Conservation (phyloP, 1,284 basidiomycete species). For the Cryptococcus deneoformans region DNA sequence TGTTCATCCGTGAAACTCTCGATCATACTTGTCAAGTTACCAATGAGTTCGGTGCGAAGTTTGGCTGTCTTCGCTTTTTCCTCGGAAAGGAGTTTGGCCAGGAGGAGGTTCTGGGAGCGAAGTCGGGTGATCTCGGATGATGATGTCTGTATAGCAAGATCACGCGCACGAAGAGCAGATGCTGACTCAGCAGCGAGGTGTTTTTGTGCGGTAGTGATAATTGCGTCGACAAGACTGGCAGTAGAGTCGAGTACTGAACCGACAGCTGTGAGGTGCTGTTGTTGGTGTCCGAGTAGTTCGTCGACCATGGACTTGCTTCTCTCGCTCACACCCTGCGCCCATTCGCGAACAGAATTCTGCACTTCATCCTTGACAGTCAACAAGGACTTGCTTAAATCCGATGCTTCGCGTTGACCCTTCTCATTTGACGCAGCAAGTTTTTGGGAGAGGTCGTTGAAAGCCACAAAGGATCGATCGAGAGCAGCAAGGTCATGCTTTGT, state of each 20-base stretch:
- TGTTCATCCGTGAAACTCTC: slow-evolving; percentile 66
- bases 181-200: slow-evolving; percentile 59
- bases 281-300: slow-evolving; percentile 42
- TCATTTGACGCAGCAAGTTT: slow-evolving; percentile 59
- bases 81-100: slow-evolving; percentile 61
- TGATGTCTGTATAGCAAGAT: slow-evolving; percentile 56
- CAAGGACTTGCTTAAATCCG: slow-evolving; percentile 46
- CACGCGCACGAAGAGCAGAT: slow-evolving; percentile 56
- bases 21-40: slow-evolving; percentile 67
- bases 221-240: slow-evolving; percentile 57
- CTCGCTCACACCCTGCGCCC: slow-evolving; percentile 32
- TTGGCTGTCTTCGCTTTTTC: slow-evolving; percentile 65
- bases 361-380: slow-evolving; percentile 32
- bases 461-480: slow-evolving; percentile 53
- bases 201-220: slow-evolving; percentile 59
- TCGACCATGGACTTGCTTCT: slow-evolving; percentile 35
- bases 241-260: slow-evolving; percentile 41
- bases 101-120: slow-evolving; percentile 68
- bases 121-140: slow-evolving; percentile 64
- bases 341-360: slow-evolving; percentile 38
- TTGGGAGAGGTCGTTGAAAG: slow-evolving; percentile 62
- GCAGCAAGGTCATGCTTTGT: slow-evolving; percentile 25
- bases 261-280: slow-evolving; percentile 43
- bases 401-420: slow-evolving; percentile 55
- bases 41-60: slow-evolving; percentile 67